These are phyloP conservation scores for Gnomoniopsis sp. DNA, from an alignment of 2,329 filamentous ascomycete genomes.

Conservation along the genomic window DNA sequence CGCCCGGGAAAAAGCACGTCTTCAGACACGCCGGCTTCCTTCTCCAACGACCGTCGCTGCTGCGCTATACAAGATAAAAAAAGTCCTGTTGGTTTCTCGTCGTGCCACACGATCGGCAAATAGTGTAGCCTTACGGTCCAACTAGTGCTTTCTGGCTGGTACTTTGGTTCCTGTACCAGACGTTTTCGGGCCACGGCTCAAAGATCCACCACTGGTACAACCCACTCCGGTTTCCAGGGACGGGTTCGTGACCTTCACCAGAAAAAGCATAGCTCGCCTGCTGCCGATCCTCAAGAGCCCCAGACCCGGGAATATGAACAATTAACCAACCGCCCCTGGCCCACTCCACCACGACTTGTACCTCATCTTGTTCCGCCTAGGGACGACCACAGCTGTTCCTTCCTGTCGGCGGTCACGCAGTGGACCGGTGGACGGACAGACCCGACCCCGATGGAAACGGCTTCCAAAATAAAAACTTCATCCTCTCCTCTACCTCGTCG, in stretches of 20 bases:
- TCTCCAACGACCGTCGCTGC: too few species aligned
- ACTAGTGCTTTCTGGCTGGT: neutral
- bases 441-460: neutral
- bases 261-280: slow-evolving; percentile 9
- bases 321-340: neutral
- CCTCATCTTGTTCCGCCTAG: too few species aligned
- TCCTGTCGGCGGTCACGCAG: neutral
- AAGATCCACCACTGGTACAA: neutral
- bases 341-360: too few species aligned
- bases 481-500: slow-evolving; percentile 3
- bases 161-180: neutral
- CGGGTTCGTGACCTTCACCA: slow-evolving; percentile 11
- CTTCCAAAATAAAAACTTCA: slow-evolving; percentile 5
- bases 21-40: too few species aligned
- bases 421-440: neutral
- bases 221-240: neutral
- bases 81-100: neutral
- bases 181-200: neutral
- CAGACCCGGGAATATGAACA: neutral
- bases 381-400: neutral
- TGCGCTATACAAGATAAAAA: too few species aligned
- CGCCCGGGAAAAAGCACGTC: too few species aligned
- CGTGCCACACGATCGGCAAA: neutral
- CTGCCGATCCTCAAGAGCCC: neutral
- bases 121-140: neutral